Base-by-base conservation (phyloP, 495 filamentous ascomycete genomes). In the Articulospora tetracladia region DNA sequence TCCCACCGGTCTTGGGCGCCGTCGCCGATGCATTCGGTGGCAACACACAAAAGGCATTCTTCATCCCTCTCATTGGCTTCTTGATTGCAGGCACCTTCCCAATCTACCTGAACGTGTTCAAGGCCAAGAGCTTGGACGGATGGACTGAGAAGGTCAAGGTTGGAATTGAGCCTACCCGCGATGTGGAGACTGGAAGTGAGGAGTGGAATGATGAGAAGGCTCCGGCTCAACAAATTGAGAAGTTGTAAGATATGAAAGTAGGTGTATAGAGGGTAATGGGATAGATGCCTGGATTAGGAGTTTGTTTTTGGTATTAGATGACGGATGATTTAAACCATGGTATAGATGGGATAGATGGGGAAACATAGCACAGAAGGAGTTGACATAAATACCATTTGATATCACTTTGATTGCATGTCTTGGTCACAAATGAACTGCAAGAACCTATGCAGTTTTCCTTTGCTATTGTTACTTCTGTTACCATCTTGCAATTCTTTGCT, bases 1-100 rank as follows among this genome's bases (percentile, higher is more conserved):
- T 90, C 59, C 86, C 85, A 1, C 79, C 86, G 0, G 77, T 88
- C 63, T 80, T 82, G 26, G 86, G 85, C 13, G 76, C 75, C 4
- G 82, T 83, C 3, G 81, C 82, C 3, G 82, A 86, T 62, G 55
- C 53, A 13, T 53, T 61, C 7, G 70, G 64, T 25, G 70, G 73
- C 17, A 57, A 65, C 44, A 77, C 72, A 3, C 68, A 68, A 34
- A 70, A 73, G 34, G 79, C 76, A 1, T 67, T 73, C 63, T 65
- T 63, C 53, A 69, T 74, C 15, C 66, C 68, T 13, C 44, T 73
- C n/a, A 65, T 66, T 17, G 71, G 64, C 1, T 74, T 71, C 34
- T 47, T 66, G 15, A 58, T 72, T n/a, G 66, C 71, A 2, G 64
- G 61, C 8, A 64, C 66, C 10, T 74, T 71, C 56, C 72, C 72